Evolutionary conservation across 306 rosid species (phyloP).

Genomic region (Oxytropis ochrocephala): DNA sequence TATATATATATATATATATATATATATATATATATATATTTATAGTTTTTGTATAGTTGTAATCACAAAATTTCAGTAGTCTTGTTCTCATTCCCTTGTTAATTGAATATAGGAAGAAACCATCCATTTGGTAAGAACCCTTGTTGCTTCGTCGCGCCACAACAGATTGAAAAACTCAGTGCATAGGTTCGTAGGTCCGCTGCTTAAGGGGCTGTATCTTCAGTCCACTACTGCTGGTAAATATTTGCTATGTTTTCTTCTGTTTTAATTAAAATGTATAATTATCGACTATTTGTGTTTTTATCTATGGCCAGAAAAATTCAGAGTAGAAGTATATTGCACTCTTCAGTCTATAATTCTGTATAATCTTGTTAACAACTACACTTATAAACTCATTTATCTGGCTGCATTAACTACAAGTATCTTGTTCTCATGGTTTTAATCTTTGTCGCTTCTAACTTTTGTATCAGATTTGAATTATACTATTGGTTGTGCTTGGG

Average conservation of each 20-base stretch:
- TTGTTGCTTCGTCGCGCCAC: conserved; percentile 57
- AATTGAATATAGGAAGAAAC: conserved; percentile 37
- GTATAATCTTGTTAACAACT: background rate
- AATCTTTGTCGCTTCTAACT: background rate
- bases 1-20: background rate
- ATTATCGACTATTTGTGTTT: background rate
- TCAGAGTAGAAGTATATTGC: background rate
- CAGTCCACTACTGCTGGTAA: conserved; percentile 46
- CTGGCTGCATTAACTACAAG: background rate
- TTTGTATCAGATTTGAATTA: conserved; percentile 34
- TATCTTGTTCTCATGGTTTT: background rate
- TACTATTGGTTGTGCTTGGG: conserved; percentile 66
- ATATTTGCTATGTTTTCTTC: background rate
- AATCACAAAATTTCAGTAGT: background rate
- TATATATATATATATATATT: no score
- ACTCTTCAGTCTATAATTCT: no score
- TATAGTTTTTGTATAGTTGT: background rate
- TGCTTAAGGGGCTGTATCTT: conserved; percentile 56
- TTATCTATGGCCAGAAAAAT: background rate
- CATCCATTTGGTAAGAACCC: conserved; percentile 33
- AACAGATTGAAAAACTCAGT: conserved; percentile 45
- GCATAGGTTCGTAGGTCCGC: conserved; percentile 48
- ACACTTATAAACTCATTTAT: background rate
- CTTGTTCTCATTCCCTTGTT: conserved; percentile 16
- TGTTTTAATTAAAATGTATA: background rate